A percentile compares a stretch with the other conserved stretches of the same genome.
Evolutionary conservation across 495 filamentous ascomycete species (phyloP).

Genomic region (Lophiotrema nucula): DNA sequence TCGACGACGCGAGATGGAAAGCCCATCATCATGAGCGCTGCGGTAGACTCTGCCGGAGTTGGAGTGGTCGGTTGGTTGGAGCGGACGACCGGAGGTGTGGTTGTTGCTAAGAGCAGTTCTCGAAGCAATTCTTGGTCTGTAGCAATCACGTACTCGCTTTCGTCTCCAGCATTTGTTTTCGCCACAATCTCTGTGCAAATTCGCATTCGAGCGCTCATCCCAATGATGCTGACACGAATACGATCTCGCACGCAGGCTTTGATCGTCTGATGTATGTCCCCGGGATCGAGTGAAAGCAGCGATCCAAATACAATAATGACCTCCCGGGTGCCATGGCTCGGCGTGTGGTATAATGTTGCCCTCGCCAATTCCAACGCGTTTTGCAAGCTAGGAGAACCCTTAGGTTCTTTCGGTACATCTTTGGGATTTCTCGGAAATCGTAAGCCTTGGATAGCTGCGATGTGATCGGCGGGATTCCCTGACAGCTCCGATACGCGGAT

Average conservation of each 20-base stretch:
- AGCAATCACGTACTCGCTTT: conserved; percentile 74
- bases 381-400: conserved; percentile 85
- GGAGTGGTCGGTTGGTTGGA: conserved; percentile 8
- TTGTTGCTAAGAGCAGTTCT: conserved; percentile 82
- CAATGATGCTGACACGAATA: conserved; percentile 83
- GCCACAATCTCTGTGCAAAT: conserved; percentile 88
- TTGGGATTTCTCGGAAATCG: conserved; percentile 42
- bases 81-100: conserved; percentile 81
- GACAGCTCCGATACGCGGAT: conserved; percentile 81
- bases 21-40: conserved; percentile 92
- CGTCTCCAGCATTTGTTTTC: conserved; percentile 78
- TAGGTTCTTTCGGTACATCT: conserved; percentile 64
- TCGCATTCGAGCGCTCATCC: conserved; percentile 83
- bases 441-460: conserved; percentile 69
- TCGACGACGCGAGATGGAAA: conserved; percentile 93
- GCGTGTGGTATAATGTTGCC: conserved; percentile 84
- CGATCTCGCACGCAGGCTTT: conserved; percentile 68
- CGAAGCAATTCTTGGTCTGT: conserved; percentile 86
- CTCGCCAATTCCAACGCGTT: conserved; percentile 95
- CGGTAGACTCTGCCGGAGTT: conserved; percentile 54
- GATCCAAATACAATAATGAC: conserved; percentile 90
- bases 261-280: conserved; percentile 93
- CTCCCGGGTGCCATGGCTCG: conserved; percentile 88
- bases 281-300: conserved; percentile 83
- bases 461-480: conserved; percentile 87